These are phyloP conservation scores for Kregervanrija pseudodelftensis DNA, from an alignment of 805 yeast genomes.

Conservation along the genomic window DNA sequence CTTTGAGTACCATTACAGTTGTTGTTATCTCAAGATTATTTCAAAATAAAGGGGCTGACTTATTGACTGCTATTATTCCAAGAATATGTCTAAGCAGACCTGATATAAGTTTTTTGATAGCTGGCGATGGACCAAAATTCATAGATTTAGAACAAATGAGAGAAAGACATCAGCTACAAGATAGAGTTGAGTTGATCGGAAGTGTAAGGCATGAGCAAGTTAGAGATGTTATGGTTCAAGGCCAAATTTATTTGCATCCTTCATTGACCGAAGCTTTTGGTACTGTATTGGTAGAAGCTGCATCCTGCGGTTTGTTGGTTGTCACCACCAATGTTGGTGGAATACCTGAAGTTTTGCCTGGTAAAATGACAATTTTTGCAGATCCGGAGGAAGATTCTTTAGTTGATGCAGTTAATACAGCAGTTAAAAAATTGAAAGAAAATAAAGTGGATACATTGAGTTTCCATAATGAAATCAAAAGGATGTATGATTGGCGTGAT, in stretches of 20 bases:
- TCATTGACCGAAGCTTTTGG: conserved; percentile 97
- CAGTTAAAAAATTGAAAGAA: conserved; percentile 52
- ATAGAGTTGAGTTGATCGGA: conserved; percentile 79
- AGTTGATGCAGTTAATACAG: conserved; percentile 63
- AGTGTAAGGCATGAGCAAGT: conserved; percentile 89
- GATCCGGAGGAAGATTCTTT: conserved; percentile 81
- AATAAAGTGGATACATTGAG: conserved; percentile 59
- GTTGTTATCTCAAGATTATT: conserved; percentile 87
- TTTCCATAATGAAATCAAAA: conserved; percentile 71
- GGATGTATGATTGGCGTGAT: conserved; percentile 89
- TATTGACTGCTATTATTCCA: conserved; percentile 79
- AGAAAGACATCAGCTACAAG: conserved; percentile 78
- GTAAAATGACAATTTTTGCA: conserved; percentile 88
- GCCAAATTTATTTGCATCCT: conserved; percentile 90
- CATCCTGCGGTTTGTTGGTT: conserved; percentile 86
- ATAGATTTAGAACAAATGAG: conserved; percentile 93
- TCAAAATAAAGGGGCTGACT: conserved; percentile 95
- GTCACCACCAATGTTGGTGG: conserved; percentile 98
- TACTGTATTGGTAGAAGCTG: conserved; percentile 94
- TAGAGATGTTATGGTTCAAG: conserved; percentile 84
- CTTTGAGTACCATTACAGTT: conserved; percentile 52
- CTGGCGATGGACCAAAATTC: conserved; percentile 96
- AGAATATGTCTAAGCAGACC: conserved; percentile 58
- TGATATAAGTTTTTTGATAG: conserved; percentile 72
- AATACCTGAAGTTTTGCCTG: conserved; percentile 91